Evolutionary conservation across 148 eudicot genomes (phyloP).

Genomic region (Dianthus caryophyllus): DNA sequence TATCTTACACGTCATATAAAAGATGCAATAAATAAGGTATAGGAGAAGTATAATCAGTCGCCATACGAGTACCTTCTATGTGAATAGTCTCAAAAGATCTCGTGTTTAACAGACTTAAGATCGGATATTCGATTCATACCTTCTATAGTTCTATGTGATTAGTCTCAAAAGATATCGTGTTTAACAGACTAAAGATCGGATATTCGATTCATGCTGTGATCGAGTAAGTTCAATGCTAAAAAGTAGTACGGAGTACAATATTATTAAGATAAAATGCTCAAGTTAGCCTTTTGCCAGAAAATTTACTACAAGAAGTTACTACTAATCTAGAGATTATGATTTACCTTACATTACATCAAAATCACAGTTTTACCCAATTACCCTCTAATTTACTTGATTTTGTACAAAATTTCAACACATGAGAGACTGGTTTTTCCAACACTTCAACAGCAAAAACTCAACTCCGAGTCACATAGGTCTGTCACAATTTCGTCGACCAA

Average conservation of each 20-base stretch:
- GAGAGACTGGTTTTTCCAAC: not conserved
- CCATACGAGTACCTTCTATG: no score
- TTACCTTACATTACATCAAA: slow-evolving; percentile 19
- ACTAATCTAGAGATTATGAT: slow-evolving; percentile 14
- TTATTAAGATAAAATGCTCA: slow-evolving; percentile 1
- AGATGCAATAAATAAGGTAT: no score
- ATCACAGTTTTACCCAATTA: slow-evolving; percentile 5
- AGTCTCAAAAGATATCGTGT: no score
- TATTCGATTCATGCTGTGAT: no score
- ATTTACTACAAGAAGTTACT: slow-evolving; percentile 4
- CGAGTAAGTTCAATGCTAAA: not conserved
- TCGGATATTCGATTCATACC: no score
- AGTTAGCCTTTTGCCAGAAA: slow-evolving; percentile 14
- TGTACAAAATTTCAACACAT: slow-evolving; percentile 34
- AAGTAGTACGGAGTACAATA: not conserved
- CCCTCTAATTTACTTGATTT: slow-evolving; percentile 21
- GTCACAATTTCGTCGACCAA: slow-evolving; percentile 69
- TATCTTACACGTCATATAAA: no score
- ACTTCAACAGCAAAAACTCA: slow-evolving; percentile 13
- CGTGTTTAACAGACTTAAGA: no score
- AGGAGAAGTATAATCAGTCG: no score
- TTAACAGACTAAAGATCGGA: no score
- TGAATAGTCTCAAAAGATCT: no score
- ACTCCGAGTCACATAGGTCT: slow-evolving; percentile 39
- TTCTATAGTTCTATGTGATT: no score